A percentile compares a stretch with the other conserved stretches of the same genome.
Evolutionary conservation across 1,284 basidiomycete species (phyloP).

Genomic region (Sporisorium graminicola): DNA sequence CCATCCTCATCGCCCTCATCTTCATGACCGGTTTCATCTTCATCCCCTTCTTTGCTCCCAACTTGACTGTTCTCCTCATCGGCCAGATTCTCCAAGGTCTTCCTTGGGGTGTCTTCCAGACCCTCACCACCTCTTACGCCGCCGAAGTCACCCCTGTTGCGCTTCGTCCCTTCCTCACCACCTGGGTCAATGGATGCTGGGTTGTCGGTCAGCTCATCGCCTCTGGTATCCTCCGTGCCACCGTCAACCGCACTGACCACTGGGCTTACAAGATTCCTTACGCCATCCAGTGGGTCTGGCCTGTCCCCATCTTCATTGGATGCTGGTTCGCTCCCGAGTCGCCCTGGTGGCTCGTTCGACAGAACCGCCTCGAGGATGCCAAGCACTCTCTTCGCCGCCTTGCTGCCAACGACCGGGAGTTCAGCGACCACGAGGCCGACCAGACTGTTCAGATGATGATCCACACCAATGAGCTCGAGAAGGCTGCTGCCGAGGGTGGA

Average conservation of each 20-base stretch:
- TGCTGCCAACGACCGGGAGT: slow-evolving; percentile 59
- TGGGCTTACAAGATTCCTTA: slow-evolving; percentile 71
- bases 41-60: slow-evolving; percentile 71
- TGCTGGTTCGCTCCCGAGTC: slow-evolving; percentile 68
- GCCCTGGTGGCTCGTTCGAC: slow-evolving; percentile 73
- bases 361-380: slow-evolving; percentile 72
- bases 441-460: slow-evolving; percentile 72
- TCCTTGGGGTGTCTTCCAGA: slow-evolving; percentile 72
- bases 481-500: slow-evolving; percentile 67
- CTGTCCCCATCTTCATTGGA: slow-evolving; percentile 65
- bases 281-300: slow-evolving; percentile 71
- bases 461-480: slow-evolving; percentile 71
- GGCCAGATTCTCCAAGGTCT: slow-evolving; percentile 71
- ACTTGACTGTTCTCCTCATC: slow-evolving; percentile 69
- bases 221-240: slow-evolving; percentile 71
- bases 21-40: slow-evolving; percentile 69
- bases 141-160: slow-evolving; percentile 73
- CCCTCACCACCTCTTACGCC: slow-evolving; percentile 72
- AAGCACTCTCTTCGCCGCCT: slow-evolving; percentile 70
- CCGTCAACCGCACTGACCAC: slow-evolving; percentile 59
- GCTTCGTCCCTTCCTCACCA: slow-evolving; percentile 72
- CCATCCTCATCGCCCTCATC: slow-evolving; percentile 65
- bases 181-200: slow-evolving; percentile 73
- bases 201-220: slow-evolving; percentile 70
- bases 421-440: slow-evolving; percentile 69